Evolutionary conservation across 176 grass and related monocot species (phyloP).

Genomic region (Triticum timopheevii): DNA sequence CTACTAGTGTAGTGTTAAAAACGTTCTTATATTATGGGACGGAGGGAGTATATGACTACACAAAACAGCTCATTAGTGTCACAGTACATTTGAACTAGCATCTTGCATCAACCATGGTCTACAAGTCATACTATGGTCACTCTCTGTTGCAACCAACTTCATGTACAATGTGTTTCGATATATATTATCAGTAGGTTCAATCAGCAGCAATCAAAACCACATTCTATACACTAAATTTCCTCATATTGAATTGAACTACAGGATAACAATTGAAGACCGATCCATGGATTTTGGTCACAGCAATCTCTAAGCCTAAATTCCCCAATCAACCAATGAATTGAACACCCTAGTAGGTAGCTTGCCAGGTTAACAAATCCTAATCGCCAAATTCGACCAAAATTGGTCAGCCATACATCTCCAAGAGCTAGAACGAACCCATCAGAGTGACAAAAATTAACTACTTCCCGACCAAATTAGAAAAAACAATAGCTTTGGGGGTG

Average conservation of each 20-base stretch:
- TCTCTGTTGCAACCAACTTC: conserved; percentile 10
- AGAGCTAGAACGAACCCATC: neutral
- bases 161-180: neutral
- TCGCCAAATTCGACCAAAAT: neutral
- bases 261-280: neutral
- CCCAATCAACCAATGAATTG: neutral
- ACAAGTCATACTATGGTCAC: neutral
- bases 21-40: too few relatives aligned
- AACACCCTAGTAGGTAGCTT: neutral
- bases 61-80: neutral
- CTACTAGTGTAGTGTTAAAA: too few relatives aligned
- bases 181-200: conserved; percentile 9
- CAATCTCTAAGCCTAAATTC: neutral
- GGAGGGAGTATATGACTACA: neutral
- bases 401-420: neutral
- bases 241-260: neutral
- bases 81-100: neutral
- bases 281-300: neutral
- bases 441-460: neutral
- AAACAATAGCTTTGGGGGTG: neutral
- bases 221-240: neutral
- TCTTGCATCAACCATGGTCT: neutral
- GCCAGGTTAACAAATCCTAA: neutral
- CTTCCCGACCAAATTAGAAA: neutral
- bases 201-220: neutral